Conservation (phyloP, 2,329 filamentous ascomycete genomes). For the Ophiostoma fasciatum region DNA sequence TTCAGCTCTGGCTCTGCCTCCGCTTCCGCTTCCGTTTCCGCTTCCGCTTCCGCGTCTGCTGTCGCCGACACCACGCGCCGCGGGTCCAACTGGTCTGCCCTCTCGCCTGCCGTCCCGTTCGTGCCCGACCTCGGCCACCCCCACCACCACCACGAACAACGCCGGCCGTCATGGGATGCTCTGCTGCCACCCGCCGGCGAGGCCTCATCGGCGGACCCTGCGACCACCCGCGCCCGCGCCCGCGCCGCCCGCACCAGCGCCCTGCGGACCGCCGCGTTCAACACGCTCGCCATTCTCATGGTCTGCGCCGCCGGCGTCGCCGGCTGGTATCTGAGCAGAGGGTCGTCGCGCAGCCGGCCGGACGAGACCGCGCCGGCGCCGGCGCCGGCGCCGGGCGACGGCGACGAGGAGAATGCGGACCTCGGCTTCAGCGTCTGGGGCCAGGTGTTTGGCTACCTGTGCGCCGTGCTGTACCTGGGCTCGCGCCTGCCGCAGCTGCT, state of each 20-base stretch:
- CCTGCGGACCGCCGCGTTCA: constrained; percentile 52
- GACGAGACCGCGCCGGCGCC: constrained; percentile 30
- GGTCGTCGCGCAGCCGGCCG: constrained; percentile 20
- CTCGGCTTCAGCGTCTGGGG: constrained; percentile 62
- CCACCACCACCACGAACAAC: neutral
- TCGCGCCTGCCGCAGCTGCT: constrained; percentile 81
- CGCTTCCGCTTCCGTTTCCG: no score
- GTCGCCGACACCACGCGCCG: constrained; percentile 21
- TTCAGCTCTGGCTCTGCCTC: no score
- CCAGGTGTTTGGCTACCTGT: constrained; percentile 88
- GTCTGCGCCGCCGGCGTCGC: constrained; percentile 71
- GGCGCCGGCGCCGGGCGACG: constrained; percentile 6
- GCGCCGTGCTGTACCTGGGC: constrained; percentile 76
- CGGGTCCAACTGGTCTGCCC: constrained; percentile 42
- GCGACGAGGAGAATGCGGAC: constrained; percentile 20
- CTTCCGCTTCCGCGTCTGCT: no score
- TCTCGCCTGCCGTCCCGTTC: constrained; percentile 66
- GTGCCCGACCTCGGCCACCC: constrained; percentile 3
- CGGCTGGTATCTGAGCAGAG: constrained; percentile 66
- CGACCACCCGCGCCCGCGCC: constrained; percentile 20
- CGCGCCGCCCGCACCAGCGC: constrained; percentile 26
- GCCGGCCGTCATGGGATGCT: no score
- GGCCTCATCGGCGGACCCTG: no score
- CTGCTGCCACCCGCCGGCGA: no score
- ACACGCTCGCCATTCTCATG: constrained; percentile 59